These are phyloP conservation scores for Cajanus cajan DNA, from an alignment of 306 rosid species.

Conservation along the genomic window DNA sequence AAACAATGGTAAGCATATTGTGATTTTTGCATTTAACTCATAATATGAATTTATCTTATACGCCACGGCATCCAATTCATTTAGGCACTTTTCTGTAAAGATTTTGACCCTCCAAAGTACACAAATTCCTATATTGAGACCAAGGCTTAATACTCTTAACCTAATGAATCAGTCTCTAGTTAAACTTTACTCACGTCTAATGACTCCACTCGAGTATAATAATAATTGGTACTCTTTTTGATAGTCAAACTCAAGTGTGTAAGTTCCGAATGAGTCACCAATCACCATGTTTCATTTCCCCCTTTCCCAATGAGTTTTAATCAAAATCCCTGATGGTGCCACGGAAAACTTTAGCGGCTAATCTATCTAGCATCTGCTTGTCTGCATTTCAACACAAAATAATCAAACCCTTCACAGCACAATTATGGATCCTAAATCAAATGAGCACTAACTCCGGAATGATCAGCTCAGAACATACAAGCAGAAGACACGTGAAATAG, in stretches of 20 bases:
- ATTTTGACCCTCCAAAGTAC: background rate
- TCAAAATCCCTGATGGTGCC: background rate
- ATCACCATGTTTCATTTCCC: background rate
- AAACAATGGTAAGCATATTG: too few species aligned
- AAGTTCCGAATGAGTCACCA: background rate
- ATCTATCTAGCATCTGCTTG: background rate
- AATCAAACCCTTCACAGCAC: slow-evolving; percentile 23
- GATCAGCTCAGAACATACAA: slow-evolving; percentile 29
- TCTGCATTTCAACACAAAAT: slow-evolving; percentile 17
- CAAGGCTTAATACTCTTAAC: background rate
- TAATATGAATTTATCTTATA: background rate
- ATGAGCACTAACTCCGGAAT: slow-evolving; percentile 25
- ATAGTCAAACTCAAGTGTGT: background rate
- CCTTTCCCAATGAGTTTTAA: background rate
- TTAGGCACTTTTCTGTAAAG: background rate
- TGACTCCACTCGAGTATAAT: background rate
- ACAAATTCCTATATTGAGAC: background rate
- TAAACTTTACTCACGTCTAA: background rate
- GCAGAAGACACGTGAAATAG: slow-evolving; percentile 23
- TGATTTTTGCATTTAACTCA: too few species aligned
- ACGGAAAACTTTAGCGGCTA: background rate
- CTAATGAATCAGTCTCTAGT: background rate
- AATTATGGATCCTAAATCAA: slow-evolving; percentile 31
- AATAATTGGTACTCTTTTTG: background rate
- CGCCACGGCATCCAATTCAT: too few species aligned